Evolutionary conservation across 176 grass and related monocot species (phyloP).

Genomic region (Musa schizocarpa): DNA sequence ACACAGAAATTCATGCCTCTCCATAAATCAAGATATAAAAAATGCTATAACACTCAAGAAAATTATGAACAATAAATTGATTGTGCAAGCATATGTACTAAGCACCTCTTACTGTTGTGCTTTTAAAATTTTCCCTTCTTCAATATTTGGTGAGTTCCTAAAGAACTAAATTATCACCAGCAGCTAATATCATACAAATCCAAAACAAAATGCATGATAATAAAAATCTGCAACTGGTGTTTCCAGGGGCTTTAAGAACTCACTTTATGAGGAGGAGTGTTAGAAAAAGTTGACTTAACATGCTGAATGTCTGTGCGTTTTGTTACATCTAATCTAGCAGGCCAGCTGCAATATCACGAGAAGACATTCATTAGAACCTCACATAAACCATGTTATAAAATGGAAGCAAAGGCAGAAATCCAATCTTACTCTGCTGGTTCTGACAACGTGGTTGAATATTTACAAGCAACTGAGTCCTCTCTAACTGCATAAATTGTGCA

Average conservation of each 20-base stretch:
- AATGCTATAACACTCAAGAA: too few relatives aligned
- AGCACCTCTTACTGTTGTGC: not conserved
- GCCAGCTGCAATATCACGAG: conserved; percentile 48
- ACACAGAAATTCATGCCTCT: too few relatives aligned
- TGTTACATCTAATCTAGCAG: conserved; percentile 76
- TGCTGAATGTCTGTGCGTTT: conserved; percentile 74
- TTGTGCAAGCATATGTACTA: not conserved
- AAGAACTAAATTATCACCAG: too few relatives aligned
- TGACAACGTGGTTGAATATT: conserved; percentile 52
- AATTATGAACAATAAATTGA: not conserved
- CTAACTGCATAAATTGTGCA: conserved; percentile 75
- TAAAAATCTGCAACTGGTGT: not conserved
- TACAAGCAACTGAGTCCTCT: conserved; percentile 65
- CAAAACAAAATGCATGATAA: too few relatives aligned
- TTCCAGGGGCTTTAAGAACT: conserved; percentile 26
- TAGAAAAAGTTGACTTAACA: conserved; percentile 80
- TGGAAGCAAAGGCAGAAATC: not conserved
- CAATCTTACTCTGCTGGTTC: conserved; percentile 81
- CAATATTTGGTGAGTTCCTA: not conserved
- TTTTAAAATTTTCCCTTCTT: too few relatives aligned
- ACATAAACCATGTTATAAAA: not conserved
- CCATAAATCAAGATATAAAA: too few relatives aligned
- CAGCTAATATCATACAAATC: too few relatives aligned
- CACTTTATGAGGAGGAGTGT: conserved; percentile 62
- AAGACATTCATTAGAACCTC: conserved; percentile 2